These are phyloP conservation scores for Phlegmacium glaucopus DNA, from an alignment of 768 basidiomycete genomes.

Conservation along the genomic window DNA sequence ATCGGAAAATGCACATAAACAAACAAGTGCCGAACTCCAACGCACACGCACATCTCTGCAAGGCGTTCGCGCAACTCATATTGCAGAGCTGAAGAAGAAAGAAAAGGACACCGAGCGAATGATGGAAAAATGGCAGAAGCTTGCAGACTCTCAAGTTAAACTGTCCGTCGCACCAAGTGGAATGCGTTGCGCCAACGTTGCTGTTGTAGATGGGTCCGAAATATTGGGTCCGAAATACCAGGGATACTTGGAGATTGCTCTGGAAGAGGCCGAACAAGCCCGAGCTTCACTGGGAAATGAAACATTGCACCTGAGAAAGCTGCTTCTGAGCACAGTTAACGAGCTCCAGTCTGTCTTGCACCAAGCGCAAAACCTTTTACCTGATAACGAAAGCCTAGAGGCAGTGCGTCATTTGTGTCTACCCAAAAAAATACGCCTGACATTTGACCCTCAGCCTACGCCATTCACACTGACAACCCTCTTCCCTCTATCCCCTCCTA, in stretches of 20 bases:
- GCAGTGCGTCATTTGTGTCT: conserved; percentile 34
- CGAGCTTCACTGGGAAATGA: conserved; percentile 61
- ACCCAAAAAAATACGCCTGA: conserved; percentile 7
- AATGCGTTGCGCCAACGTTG: conserved; percentile 50
- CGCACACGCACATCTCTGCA: conserved; percentile 69
- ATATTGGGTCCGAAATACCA: conserved; percentile 43
- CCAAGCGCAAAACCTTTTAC: conserved; percentile 36
- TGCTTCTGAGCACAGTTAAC: conserved; percentile 62
- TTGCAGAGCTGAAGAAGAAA: conserved; percentile 73
- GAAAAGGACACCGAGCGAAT: conserved; percentile 79
- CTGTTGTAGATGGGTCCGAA: conserved; percentile 42
- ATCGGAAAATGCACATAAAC: conserved; percentile 65
- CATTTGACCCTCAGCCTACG: conserved; percentile 31
- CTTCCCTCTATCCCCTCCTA: conserved; percentile 52
- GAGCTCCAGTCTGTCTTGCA: conserved; percentile 57
- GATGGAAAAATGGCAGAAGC: conserved; percentile 69
- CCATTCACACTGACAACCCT: conserved; percentile 44
- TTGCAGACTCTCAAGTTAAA: conserved; percentile 67
- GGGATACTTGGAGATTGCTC: conserved; percentile 58
- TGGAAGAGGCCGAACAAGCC: conserved; percentile 72
- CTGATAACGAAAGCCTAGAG: conserved; percentile 36
- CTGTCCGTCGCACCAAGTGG: conserved; percentile 47
- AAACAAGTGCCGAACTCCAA: conserved; percentile 66
- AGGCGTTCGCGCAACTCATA: conserved; percentile 63
- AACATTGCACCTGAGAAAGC: conserved; percentile 54